phyloP scores from a whole-genome alignment of 176 grass and related monocot species.

The Bromus sterilis region DNA sequence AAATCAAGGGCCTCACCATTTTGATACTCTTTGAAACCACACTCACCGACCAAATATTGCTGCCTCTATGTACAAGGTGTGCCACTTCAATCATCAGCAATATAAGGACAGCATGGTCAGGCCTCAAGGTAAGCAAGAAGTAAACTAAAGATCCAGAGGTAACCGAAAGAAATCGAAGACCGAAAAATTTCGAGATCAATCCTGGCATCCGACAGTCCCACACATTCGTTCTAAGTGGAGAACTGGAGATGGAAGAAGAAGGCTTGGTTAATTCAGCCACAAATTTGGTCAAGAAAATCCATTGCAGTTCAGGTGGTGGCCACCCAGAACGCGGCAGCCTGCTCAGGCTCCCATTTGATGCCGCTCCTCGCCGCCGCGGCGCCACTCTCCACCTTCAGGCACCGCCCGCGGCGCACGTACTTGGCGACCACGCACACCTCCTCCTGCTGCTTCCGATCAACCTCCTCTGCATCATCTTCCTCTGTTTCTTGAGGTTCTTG shows the following conservation, averaged over 20 bases:
- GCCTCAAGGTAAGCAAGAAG: neutral
- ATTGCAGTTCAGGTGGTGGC: neutral
- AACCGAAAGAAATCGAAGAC: neutral
- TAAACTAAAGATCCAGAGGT: neutral
- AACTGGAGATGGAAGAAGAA: neutral
- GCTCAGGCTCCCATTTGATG: slow-evolving; percentile 21
- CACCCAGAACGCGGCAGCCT: neutral
- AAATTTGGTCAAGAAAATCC: neutral
- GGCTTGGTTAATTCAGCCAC: neutral
- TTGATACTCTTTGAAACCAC: no score
- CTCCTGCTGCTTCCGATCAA: neutral
- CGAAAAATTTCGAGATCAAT: neutral
- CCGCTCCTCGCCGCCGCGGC: neutral
- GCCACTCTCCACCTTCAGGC: slow-evolving; percentile 22
- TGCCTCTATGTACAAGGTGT: neutral
- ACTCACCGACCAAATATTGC: neutral
- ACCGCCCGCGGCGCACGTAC: slow-evolving; percentile 33
- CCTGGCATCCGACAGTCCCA: neutral
- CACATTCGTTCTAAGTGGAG: neutral
- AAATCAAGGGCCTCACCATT: no score
- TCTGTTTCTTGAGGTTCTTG: slow-evolving; percentile 9
- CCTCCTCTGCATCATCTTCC: neutral
- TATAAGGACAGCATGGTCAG: neutral
- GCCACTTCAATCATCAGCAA: neutral
- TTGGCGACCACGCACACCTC: slow-evolving; percentile 9